These are phyloP conservation scores for Aspergillus unguis DNA, from an alignment of 2,329 filamentous ascomycete genomes.

Conservation along the genomic window DNA sequence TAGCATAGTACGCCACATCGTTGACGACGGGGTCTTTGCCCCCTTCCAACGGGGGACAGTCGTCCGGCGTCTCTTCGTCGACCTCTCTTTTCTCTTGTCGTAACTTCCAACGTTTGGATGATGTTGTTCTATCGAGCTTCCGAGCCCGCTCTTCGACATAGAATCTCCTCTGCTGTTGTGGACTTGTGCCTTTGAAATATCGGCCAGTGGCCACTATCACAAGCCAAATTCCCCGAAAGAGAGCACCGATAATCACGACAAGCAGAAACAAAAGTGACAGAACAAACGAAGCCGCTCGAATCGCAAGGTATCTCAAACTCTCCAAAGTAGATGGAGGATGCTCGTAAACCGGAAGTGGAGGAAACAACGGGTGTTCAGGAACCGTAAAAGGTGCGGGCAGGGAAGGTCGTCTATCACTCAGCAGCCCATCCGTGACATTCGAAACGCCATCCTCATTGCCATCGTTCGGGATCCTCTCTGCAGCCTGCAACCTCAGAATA, in stretches of 20 bases:
- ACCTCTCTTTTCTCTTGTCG: slow-evolving; percentile 40
- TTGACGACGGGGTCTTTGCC: slow-evolving; percentile 74
- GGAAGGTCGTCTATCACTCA: slow-evolving; percentile 6
- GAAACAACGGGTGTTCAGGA: slow-evolving; percentile 58
- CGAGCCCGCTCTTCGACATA: slow-evolving; percentile 67
- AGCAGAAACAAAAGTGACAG: slow-evolving; percentile 74
- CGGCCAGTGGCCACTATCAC: slow-evolving; percentile 51
- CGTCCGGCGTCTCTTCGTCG: slow-evolving; percentile 38
- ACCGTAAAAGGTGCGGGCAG: neutral
- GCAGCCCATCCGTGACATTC: slow-evolving; percentile 13
- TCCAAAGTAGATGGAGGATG: slow-evolving; percentile 62
- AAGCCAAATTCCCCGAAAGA: slow-evolving; percentile 63
- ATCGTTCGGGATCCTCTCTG: slow-evolving; percentile 1
- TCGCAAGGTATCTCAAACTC: slow-evolving; percentile 62
- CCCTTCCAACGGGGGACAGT: slow-evolving; percentile 73
- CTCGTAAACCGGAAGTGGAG: slow-evolving; percentile 77
- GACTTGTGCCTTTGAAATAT: slow-evolving; percentile 58
- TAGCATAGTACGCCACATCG: slow-evolving; percentile 81
- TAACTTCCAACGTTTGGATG: slow-evolving; percentile 61
- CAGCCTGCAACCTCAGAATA: slow-evolving; percentile 3
- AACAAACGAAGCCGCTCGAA: slow-evolving; percentile 67
- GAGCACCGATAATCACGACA: slow-evolving; percentile 70
- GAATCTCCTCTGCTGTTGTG: slow-evolving; percentile 63
- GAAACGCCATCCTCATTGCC: slow-evolving; percentile 8
- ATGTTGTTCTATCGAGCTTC: slow-evolving; percentile 54